phyloP scores from a whole-genome alignment of 768 basidiomycete genomes.

The Naematelia aurantialba region DNA sequence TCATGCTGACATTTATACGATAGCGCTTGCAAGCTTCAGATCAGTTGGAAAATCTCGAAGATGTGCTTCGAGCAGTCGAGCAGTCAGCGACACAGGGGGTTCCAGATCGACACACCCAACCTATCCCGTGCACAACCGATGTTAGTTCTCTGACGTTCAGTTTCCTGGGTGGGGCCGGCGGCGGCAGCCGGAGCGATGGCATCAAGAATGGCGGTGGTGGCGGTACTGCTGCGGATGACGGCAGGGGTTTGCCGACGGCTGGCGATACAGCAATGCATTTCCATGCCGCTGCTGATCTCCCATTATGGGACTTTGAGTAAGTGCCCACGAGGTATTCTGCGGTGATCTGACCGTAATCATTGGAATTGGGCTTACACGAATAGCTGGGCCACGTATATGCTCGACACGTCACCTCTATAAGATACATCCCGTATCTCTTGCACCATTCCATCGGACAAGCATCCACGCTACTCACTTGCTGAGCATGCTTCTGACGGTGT shows the following conservation, averaged over 20 bases:
- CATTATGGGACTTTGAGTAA: not conserved
- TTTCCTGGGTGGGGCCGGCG: no score
- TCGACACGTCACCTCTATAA: not conserved
- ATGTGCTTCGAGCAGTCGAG: not conserved
- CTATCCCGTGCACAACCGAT: no score
- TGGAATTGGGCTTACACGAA: not conserved
- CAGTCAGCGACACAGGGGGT: not conserved
- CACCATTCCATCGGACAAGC: no score
- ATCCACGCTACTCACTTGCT: no score
- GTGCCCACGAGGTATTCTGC: not conserved
- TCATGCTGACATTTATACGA: not conserved
- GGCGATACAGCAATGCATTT: no score
- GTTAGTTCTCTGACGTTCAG: no score
- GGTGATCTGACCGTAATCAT: no score
- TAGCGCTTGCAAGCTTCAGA: not conserved
- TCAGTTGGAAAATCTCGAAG: not conserved
- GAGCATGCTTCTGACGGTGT: no score
- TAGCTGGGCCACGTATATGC: not conserved
- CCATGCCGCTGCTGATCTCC: not conserved
- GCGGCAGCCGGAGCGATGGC: no score
- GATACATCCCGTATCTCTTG: no score
- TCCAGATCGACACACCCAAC: not conserved
- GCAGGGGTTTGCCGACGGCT: no score
- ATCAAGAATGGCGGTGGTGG: no score
- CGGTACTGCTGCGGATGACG: not conserved